These are phyloP conservation scores for Candida taoyuanica DNA, from an alignment of 805 yeast genomes.

Conservation along the genomic window DNA sequence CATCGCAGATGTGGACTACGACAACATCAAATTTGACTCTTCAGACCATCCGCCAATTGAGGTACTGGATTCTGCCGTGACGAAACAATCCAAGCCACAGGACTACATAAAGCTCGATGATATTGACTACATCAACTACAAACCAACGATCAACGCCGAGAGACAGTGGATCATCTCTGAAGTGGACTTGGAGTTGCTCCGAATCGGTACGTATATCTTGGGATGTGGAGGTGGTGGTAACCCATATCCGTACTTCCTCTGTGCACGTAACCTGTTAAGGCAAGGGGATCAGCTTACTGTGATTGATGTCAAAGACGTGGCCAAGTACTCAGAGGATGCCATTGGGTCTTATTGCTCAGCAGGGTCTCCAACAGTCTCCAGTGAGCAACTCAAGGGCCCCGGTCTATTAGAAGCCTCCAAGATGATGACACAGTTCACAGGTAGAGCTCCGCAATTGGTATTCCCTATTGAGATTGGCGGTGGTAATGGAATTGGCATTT, in stretches of 20 bases:
- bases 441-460: constrained; percentile 31
- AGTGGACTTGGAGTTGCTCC: constrained; percentile 36
- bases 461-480: constrained; percentile 42
- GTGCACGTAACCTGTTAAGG: constrained; percentile 30
- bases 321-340: constrained; percentile 18
- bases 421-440: constrained; percentile 28
- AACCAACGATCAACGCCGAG: constrained; percentile 13
- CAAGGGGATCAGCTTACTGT: constrained; percentile 33
- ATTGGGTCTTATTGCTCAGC: constrained; percentile 31
- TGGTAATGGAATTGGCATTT: constrained; percentile 35
- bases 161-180: constrained; percentile 25
- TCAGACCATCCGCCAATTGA: constrained; percentile 6
- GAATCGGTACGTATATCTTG: constrained; percentile 43
- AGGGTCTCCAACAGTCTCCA: constrained; percentile 21
- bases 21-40: constrained; percentile 18
- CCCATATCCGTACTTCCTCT: constrained; percentile 38
- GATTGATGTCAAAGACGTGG: constrained; percentile 27
- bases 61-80: background rate
- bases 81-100: constrained; percentile 7
- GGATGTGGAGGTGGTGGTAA: constrained; percentile 52
- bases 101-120: constrained; percentile 9
- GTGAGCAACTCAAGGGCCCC: constrained; percentile 33
- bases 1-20: constrained; percentile 19
- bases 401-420: constrained; percentile 26
- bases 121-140: constrained; percentile 23